A percentile compares a stretch with the other conserved stretches of the same genome.
Conservation (phyloP, 2,329 filamentous ascomycete species). For the Botrytis sinoallii region DNA sequence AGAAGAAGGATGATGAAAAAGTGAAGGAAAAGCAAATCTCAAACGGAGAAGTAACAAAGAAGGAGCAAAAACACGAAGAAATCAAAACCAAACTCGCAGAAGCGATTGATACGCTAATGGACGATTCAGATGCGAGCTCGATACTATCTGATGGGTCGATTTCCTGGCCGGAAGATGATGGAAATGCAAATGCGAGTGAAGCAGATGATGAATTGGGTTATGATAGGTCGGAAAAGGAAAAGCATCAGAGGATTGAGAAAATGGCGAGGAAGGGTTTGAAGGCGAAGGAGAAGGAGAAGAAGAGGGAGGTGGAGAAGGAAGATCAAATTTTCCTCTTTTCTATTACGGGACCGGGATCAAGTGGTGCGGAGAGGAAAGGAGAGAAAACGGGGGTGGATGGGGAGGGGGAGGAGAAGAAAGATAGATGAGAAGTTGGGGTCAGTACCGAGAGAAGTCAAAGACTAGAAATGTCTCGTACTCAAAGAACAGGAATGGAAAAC, state of each 20-base stretch:
- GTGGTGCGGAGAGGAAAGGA: background rate
- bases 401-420: background rate
- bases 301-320: constrained; percentile 17
- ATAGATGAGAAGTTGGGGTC: background rate
- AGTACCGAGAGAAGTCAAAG: background rate
- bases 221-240: background rate
- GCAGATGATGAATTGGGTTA: background rate
- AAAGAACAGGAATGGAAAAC: background rate
- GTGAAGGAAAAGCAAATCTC: constrained; percentile 1
- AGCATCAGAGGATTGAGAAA: background rate
- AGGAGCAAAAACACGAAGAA: constrained; percentile 18
- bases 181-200: background rate
- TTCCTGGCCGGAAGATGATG: constrained; percentile 1
- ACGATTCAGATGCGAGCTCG: background rate
- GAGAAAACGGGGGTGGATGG: background rate
- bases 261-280: background rate
- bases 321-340: constrained; percentile 35
- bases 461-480: background rate
- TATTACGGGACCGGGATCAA: background rate
- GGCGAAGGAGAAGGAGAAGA: constrained; percentile 17
- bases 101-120: background rate
- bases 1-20: constrained; percentile 23
- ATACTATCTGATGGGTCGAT: constrained; percentile 2
- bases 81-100: constrained; percentile 12
- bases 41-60: constrained; percentile 5